Percentiles rank a stretch among this genome's conserved stretches.
phyloP scores from a whole-genome alignment of 1,139 yeast genomes.

The Candida sp. region DNA sequence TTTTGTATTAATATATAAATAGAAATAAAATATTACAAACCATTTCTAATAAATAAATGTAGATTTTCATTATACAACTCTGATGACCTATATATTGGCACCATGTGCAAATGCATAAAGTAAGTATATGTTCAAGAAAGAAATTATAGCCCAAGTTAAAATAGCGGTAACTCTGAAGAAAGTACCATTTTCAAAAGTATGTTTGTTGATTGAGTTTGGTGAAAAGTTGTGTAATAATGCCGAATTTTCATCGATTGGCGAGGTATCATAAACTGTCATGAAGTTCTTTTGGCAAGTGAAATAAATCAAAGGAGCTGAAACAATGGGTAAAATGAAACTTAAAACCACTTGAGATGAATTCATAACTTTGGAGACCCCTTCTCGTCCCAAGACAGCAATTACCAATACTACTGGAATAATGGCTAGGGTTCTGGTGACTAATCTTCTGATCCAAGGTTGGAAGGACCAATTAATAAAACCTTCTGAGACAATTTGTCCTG shows the following conservation, averaged over 20 bases:
- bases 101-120: conserved; percentile 67
- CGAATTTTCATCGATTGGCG: conserved; percentile 14
- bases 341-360: conserved; percentile 75
- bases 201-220: conserved; percentile 9
- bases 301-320: conserved; percentile 71
- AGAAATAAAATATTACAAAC: conserved; percentile 1
- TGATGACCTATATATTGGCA: conserved; percentile 48
- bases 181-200: conserved; percentile 62
- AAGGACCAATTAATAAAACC: conserved; percentile 75
- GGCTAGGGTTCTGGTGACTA: conserved; percentile 69
- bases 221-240: conserved; percentile 9
- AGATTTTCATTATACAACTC: neutral
- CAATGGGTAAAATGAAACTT: conserved; percentile 67
- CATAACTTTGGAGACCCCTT: conserved; percentile 65
- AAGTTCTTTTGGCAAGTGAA: conserved; percentile 60
- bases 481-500: conserved; percentile 79
- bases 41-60: neutral
- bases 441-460: conserved; percentile 66
- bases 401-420: conserved; percentile 68
- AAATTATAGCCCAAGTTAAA: conserved; percentile 67
- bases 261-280: conserved; percentile 47
- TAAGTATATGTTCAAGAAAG: conserved; percentile 71
- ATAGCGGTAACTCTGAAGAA: conserved; percentile 53
- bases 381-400: conserved; percentile 63
- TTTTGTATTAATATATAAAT: neutral